These are phyloP conservation scores for Chalaropsis ovoidea DNA, from an alignment of 2,329 filamentous ascomycete species.

Conservation along the genomic window DNA sequence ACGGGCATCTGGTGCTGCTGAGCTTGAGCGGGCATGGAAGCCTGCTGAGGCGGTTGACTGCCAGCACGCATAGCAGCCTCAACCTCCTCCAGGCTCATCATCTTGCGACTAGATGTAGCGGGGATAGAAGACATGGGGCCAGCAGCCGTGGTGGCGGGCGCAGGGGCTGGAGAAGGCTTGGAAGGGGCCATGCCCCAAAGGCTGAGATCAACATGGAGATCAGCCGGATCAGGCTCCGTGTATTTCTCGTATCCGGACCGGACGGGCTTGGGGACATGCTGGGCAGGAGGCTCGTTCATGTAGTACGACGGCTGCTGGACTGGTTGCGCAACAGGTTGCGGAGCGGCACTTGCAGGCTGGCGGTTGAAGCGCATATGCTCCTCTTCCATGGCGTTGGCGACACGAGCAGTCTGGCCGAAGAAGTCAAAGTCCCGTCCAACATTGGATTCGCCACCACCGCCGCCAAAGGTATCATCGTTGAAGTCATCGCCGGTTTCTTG, in stretches of 20 bases:
- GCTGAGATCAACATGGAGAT: constrained; percentile 83
- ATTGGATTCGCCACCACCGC: constrained; percentile 39
- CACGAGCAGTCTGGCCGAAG: constrained; percentile 82
- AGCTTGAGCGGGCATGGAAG: constrained; percentile 21
- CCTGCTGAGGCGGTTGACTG: constrained; percentile 34
- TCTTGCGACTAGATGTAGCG: constrained; percentile 49
- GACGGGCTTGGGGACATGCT: constrained; percentile 45
- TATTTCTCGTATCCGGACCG: constrained; percentile 89
- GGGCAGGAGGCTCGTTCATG: constrained; percentile 25
- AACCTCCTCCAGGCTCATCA: constrained; percentile 94
- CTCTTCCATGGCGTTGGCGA: constrained; percentile 76
- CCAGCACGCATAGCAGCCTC: constrained; percentile 72
- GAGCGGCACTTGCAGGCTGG: constrained; percentile 40
- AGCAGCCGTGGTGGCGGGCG: constrained; percentile 28
- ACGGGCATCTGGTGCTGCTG: constrained; percentile 18
- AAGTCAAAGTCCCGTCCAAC: constrained; percentile 96
- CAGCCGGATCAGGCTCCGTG: constrained; percentile 69
- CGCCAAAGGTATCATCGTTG: constrained; percentile 90
- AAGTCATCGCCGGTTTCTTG: constrained; percentile 87
- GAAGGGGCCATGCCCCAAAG: constrained; percentile 72
- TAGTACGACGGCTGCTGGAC: constrained; percentile 32
- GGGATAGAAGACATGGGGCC: constrained; percentile 16
- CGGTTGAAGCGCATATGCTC: constrained; percentile 78
- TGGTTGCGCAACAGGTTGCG: constrained; percentile 32
- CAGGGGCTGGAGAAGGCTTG: constrained; percentile 35